Conservation (phyloP, 2,329 filamentous ascomycete genomes). For the Sarocladiaceae sp. region DNA sequence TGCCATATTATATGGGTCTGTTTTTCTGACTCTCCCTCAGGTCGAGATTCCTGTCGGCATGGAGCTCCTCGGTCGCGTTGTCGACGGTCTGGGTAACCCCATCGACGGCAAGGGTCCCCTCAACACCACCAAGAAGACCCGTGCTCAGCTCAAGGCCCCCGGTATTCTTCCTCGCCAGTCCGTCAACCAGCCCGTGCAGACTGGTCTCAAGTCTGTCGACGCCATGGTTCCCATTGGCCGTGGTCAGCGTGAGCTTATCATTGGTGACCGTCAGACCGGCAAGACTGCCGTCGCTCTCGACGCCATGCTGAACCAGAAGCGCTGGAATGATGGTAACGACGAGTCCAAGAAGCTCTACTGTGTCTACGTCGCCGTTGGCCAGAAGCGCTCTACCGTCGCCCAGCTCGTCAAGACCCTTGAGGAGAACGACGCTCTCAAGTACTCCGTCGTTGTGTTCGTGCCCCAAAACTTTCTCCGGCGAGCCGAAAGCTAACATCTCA, state of each 20-base stretch:
- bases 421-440: constrained; percentile 99
- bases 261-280: constrained; percentile 99
- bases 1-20: constrained; percentile 5
- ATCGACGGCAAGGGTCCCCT: constrained; percentile 99
- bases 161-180: constrained; percentile 95
- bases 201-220: constrained; percentile 97
- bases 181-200: constrained; percentile 98
- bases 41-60: constrained; percentile 93
- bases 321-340: constrained; percentile 83
- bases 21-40: too few species aligned
- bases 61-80: constrained; percentile 93
- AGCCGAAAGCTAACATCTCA: too few species aligned
- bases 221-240: constrained; percentile 99
- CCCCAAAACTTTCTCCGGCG: too few species aligned
- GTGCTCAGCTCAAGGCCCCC: constrained; percentile 98
- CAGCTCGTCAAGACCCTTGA: constrained; percentile 99
- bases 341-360: constrained; percentile 99
- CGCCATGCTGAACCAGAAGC: constrained; percentile 98
- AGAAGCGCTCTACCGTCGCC: constrained; percentile 99
- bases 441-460: constrained; percentile 87
- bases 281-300: constrained; percentile 99
- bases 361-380: constrained; percentile 96
- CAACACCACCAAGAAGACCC: constrained; percentile 84
- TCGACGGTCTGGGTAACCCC: constrained; percentile 97
- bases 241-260: constrained; percentile 99